phyloP scores from a whole-genome alignment of 768 basidiomycete species.

The Coprinopsis sp. region DNA sequence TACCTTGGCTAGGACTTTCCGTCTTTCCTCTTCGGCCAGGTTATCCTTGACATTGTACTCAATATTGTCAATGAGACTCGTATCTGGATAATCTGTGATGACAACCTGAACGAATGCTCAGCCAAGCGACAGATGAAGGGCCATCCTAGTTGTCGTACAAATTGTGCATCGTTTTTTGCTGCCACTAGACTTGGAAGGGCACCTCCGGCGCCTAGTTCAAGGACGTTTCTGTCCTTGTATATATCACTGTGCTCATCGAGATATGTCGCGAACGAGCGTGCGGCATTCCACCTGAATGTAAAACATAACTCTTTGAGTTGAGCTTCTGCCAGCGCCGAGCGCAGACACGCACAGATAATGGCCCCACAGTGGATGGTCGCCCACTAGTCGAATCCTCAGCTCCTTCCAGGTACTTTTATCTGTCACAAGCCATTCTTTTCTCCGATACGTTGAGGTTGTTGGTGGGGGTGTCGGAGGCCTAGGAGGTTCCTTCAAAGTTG shows the following conservation, averaged over 20 bases:
- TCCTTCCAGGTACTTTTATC: constrained; percentile 29
- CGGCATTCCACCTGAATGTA: constrained; percentile 70
- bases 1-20: constrained; percentile 28
- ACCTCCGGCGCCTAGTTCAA: constrained; percentile 94
- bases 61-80: constrained; percentile 70
- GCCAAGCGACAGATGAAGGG: background rate
- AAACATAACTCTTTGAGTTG: constrained; percentile 1
- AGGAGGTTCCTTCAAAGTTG: constrained; percentile 47
- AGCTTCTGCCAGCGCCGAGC: background rate
- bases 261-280: constrained; percentile 65
- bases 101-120: constrained; percentile 48
- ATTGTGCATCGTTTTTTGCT: constrained; percentile 61
- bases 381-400: constrained; percentile 66
- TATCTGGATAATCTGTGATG: constrained; percentile 91
- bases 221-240: constrained; percentile 44
- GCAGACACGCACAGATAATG: constrained; percentile 57
- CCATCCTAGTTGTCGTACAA: constrained; percentile 37
- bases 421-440: constrained; percentile 23
- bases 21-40: constrained; percentile 33
- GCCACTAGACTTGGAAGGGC: constrained; percentile 82
- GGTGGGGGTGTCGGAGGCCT: constrained; percentile 66
- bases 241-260: constrained; percentile 51
- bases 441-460: constrained; percentile 46
- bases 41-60: constrained; percentile 63
- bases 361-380: constrained; percentile 78